Evolutionary conservation across 345 rosid genomes (phyloP).

Genomic region (Cardiospermum halicacabum): DNA sequence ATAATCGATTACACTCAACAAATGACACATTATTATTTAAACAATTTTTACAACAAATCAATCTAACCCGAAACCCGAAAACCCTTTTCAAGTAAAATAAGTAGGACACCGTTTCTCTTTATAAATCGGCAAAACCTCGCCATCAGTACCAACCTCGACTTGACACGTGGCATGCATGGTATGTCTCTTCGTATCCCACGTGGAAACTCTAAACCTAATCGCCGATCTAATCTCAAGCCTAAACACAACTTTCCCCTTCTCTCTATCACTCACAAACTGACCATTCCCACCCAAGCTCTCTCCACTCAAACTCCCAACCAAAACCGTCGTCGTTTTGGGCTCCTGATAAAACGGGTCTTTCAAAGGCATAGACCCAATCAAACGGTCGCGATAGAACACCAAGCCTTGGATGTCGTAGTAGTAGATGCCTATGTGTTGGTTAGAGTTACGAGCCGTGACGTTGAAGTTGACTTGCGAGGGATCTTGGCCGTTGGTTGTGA

Average conservation of each 20-base stretch:
- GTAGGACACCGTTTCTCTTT: slow-evolving; percentile 63
- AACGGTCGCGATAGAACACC: slow-evolving; percentile 57
- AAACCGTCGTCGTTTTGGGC: slow-evolving; percentile 60
- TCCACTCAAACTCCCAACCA: slow-evolving; percentile 46
- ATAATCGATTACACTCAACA: too few species aligned
- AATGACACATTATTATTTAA: too few species aligned
- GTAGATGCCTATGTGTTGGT: slow-evolving; percentile 54
- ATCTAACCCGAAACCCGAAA: too few species aligned
- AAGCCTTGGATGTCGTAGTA: slow-evolving; percentile 47
- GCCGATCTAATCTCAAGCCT: slow-evolving; percentile 54
- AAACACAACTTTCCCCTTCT: slow-evolving; percentile 47
- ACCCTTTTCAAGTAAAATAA: slow-evolving; percentile 53
- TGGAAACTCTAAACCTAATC: slow-evolving; percentile 60
- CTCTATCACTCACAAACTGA: slow-evolving; percentile 55
- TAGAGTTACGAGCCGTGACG: slow-evolving; percentile 65
- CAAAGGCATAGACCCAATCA: slow-evolving; percentile 46
- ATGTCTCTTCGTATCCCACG: slow-evolving; percentile 62
- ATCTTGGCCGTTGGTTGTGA: slow-evolving; percentile 45
- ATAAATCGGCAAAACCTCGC: slow-evolving; percentile 40
- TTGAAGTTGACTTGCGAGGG: slow-evolving; percentile 49
- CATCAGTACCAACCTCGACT: slow-evolving; percentile 59
- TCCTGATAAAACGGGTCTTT: slow-evolving; percentile 46
- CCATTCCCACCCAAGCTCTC: slow-evolving; percentile 62
- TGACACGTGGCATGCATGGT: slow-evolving; percentile 61
- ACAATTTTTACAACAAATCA: too few species aligned